Conservation (phyloP, 2,329 filamentous ascomycete species). For the Tolypocladium guangdongense region DNA sequence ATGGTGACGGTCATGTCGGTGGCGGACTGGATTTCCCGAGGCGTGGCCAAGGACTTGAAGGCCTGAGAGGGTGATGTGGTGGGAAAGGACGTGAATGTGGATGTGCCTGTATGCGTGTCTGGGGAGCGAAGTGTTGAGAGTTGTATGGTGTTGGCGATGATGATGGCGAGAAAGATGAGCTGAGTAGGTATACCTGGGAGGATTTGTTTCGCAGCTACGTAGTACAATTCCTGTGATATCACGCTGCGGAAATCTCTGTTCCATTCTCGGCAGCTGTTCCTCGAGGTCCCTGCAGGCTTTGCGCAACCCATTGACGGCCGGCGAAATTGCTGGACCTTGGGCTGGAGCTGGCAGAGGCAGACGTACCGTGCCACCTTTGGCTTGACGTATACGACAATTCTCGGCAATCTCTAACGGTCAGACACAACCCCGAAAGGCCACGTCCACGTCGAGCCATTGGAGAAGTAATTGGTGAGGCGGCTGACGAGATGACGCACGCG, state of each 20-base stretch:
- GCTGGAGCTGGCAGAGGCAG: too few relatives aligned
- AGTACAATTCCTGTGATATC: neutral
- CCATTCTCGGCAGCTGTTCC: too few relatives aligned
- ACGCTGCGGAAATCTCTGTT: neutral
- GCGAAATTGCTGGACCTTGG: too few relatives aligned
- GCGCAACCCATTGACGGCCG: too few relatives aligned
- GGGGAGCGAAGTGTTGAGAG: neutral
- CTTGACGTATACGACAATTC: too few relatives aligned
- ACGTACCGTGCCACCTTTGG: too few relatives aligned
- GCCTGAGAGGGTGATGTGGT: neutral
- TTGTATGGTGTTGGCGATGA: too few relatives aligned
- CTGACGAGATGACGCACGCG: too few relatives aligned
- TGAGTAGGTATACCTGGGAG: neutral
- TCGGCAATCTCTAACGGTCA: too few relatives aligned
- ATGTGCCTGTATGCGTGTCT: neutral
- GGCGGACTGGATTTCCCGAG: constrained; percentile 52
- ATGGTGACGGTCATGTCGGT: constrained; percentile 71
- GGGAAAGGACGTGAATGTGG: neutral
- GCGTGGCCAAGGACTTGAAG: constrained; percentile 9
- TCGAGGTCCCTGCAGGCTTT: too few relatives aligned
- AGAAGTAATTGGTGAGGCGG: neutral
- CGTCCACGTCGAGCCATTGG: neutral
- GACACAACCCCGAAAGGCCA: too few relatives aligned
- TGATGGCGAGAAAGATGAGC: neutral
- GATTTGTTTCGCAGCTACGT: neutral